Evolutionary conservation across 2,329 filamentous ascomycete species (phyloP).

Genomic region (Fusarium sp.): DNA sequence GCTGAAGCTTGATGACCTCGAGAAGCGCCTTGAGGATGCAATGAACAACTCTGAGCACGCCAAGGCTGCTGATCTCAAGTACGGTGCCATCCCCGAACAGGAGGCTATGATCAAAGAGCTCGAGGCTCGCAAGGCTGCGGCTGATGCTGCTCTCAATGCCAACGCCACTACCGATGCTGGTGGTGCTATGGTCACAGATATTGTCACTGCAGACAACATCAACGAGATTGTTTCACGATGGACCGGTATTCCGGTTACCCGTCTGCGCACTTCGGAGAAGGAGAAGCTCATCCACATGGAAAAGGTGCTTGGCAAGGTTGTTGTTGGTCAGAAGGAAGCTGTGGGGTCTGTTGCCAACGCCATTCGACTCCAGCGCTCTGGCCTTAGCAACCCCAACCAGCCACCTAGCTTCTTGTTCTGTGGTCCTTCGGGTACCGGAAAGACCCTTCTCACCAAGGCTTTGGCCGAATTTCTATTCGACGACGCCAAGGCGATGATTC

Average conservation of each 20-base stretch:
- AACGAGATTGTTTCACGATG: slow-evolving; percentile 97
- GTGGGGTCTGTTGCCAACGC: slow-evolving; percentile 94
- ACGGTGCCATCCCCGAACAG: slow-evolving; percentile 97
- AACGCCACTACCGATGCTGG: slow-evolving; percentile 68
- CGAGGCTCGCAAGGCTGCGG: slow-evolving; percentile 82
- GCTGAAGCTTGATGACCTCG: slow-evolving; percentile 91
- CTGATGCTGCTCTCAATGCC: slow-evolving; percentile 77
- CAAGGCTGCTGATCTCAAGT: slow-evolving; percentile 93
- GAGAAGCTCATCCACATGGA: slow-evolving; percentile 99
- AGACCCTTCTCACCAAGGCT: slow-evolving; percentile 96
- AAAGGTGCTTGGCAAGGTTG: slow-evolving; percentile 82
- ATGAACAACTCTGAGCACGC: slow-evolving; percentile 86
- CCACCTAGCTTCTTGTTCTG: slow-evolving; percentile 99
- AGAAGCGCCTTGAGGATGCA: slow-evolving; percentile 94
- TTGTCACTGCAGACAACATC: slow-evolving; percentile 97
- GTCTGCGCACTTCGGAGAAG: slow-evolving; percentile 94
- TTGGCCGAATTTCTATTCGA: slow-evolving; percentile 98
- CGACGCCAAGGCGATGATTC: slow-evolving; percentile 96
- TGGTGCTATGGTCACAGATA: slow-evolving; percentile 86
- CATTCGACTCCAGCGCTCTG: slow-evolving; percentile 94
- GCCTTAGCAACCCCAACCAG: slow-evolving; percentile 94
- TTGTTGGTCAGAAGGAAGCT: slow-evolving; percentile 94
- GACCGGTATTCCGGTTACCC: slow-evolving; percentile 98
- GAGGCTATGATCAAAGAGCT: slow-evolving; percentile 83
- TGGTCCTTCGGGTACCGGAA: slow-evolving; percentile 97